Evolutionary conservation across 805 yeast species (phyloP).

Genomic region (Metschnikowia koreensis): DNA sequence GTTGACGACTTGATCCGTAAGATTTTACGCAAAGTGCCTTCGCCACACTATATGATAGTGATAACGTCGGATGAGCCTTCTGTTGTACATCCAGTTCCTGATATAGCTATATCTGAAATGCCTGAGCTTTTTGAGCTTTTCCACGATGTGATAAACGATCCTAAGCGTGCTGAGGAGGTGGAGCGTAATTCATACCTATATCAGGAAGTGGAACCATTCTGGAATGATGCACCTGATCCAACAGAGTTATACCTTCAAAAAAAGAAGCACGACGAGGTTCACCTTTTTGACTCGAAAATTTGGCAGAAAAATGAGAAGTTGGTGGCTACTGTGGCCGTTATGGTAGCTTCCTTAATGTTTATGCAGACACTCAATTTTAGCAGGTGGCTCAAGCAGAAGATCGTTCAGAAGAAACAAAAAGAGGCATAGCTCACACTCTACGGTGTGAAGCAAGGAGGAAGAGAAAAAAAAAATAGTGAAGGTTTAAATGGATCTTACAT

Average conservation of each 20-base stretch:
- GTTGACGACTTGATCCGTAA: constrained; percentile 51
- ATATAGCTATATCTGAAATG: constrained; percentile 27
- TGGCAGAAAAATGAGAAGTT: constrained; percentile 51
- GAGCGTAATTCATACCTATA: not conserved
- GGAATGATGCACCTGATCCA: constrained; percentile 25
- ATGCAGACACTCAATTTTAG: constrained; percentile 15
- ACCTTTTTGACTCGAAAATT: constrained; percentile 43
- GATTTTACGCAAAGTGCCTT: constrained; percentile 65
- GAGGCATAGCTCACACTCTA: not conserved
- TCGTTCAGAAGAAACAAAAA: not conserved
- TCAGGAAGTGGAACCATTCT: constrained; percentile 21
- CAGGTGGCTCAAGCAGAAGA: constrained; percentile 7
- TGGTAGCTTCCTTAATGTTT: constrained; percentile 21
- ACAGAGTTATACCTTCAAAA: constrained; percentile 30
- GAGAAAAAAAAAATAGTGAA: not conserved
- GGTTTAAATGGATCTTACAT: too few species aligned
- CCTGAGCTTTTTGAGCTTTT: constrained; percentile 46
- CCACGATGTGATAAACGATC: constrained; percentile 54
- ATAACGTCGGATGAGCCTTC: constrained; percentile 40
- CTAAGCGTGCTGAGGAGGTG: constrained; percentile 32
- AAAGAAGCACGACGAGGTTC: constrained; percentile 34
- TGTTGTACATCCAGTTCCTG: constrained; percentile 31
- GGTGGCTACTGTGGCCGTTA: constrained; percentile 36
- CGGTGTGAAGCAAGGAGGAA: not conserved
- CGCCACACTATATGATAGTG: constrained; percentile 66